phyloP scores from a whole-genome alignment of 805 yeast species.

The Saccharomycopsis selenospora region DNA sequence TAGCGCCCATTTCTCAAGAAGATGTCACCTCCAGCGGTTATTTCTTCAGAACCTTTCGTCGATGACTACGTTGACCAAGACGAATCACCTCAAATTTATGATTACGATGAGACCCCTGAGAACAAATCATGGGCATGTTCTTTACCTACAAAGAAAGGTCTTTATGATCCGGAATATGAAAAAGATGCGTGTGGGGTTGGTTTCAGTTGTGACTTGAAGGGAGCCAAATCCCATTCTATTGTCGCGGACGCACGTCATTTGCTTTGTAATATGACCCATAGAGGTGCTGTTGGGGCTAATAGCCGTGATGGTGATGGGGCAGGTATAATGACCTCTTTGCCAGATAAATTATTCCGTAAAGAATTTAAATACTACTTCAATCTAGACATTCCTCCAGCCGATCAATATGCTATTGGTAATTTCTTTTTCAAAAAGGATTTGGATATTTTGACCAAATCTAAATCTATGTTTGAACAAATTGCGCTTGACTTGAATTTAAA shows the following conservation, averaged over 20 bases:
- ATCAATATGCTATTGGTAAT: constrained; percentile 94
- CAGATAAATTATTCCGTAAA: constrained; percentile 77
- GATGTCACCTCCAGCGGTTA: no score
- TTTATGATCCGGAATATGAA: constrained; percentile 89
- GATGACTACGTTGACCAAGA: constrained; percentile 17
- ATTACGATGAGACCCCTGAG: constrained; percentile 67
- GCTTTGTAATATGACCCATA: constrained; percentile 95
- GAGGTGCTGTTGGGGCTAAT: constrained; percentile 96
- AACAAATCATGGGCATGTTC: constrained; percentile 91
- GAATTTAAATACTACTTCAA: constrained; percentile 72
- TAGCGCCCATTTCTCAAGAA: no score
- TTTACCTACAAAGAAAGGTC: constrained; percentile 78
- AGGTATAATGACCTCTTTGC: constrained; percentile 88
- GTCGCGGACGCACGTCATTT: constrained; percentile 83
- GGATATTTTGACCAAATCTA: constrained; percentile 60
- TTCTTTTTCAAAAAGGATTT: constrained; percentile 84
- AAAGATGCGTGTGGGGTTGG: constrained; percentile 99
- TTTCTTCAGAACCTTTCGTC: background rate
- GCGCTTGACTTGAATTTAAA: constrained; percentile 70
- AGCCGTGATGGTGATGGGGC: constrained; percentile 99
- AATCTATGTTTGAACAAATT: constrained; percentile 70
- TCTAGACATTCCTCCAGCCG: constrained; percentile 63
- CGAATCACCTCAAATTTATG: constrained; percentile 33
- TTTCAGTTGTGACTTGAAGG: constrained; percentile 90
- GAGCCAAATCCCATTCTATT: constrained; percentile 79